A percentile compares a stretch with the other conserved stretches of the same genome.
Conservation (phyloP, 2,329 filamentous ascomycete species). For the Lasiodiplodia sp. region DNA sequence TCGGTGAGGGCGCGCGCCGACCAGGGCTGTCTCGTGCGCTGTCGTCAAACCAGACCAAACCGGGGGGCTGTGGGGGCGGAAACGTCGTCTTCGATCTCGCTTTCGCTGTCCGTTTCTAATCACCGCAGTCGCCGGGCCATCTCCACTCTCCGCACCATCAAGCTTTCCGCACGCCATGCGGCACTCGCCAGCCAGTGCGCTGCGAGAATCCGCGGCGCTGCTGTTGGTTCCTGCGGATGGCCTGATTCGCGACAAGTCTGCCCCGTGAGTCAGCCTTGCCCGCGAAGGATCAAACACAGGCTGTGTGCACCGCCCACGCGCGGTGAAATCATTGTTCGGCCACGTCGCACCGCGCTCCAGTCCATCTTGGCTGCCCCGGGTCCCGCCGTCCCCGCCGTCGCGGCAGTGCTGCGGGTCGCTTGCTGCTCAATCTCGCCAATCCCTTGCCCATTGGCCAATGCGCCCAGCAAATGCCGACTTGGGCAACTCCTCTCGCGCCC, state of each 20-base stretch:
- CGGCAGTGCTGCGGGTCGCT: slow-evolving; percentile 2
- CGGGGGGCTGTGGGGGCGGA: slow-evolving; percentile 9
- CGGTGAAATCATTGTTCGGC: background rate
- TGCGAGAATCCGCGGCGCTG: background rate
- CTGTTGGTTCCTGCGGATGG: slow-evolving; percentile 8
- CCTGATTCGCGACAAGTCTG: slow-evolving; percentile 12
- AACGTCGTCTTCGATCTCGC: slow-evolving; percentile 1
- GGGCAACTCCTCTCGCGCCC: slow-evolving; percentile 1
- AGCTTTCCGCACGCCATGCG: background rate
- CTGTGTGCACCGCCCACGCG: background rate
- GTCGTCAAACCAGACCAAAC: too few species aligned
- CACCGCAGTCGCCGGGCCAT: slow-evolving; percentile 3
- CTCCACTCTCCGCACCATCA: background rate
- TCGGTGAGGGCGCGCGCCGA: slow-evolving; percentile 13
- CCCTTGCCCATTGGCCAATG: slow-evolving; percentile 11
- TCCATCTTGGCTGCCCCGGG: background rate
- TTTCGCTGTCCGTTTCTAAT: slow-evolving; percentile 26
- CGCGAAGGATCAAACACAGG: slow-evolving; percentile 10
- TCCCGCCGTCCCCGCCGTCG: background rate
- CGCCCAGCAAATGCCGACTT: slow-evolving; percentile 4
- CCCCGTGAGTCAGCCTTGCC: slow-evolving; percentile 32
- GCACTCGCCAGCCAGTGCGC: background rate
- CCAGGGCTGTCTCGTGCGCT: background rate
- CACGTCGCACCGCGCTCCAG: background rate
- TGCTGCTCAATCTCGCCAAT: background rate